These are phyloP conservation scores for Endocladia muricata DNA, from an alignment of 31 red algal genomes.

Conservation along the genomic window DNA sequence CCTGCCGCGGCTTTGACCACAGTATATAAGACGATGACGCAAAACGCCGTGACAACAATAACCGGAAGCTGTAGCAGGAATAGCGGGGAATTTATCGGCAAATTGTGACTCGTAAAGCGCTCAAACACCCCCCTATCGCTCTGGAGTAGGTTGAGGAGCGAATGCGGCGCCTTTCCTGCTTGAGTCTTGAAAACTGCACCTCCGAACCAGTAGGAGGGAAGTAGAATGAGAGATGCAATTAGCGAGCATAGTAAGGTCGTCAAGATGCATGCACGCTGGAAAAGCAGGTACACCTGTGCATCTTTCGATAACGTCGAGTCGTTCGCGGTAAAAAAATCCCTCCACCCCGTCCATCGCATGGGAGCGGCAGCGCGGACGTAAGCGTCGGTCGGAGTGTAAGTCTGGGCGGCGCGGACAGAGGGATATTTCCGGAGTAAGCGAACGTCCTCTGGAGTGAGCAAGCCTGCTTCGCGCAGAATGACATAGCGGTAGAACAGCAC, in stretches of 20 bases:
- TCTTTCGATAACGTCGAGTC: conserved; percentile 56
- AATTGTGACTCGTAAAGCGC: conserved; percentile 70
- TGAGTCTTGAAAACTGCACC: conserved; percentile 51
- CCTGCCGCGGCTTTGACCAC: conserved; percentile 59
- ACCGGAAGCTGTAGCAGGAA: conserved; percentile 63
- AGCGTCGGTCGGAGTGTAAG: conserved; percentile 61
- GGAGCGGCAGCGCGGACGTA: conserved; percentile 61
- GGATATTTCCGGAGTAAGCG: conserved; percentile 54
- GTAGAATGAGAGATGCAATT: conserved; percentile 47
- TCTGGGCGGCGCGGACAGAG: conserved; percentile 39
- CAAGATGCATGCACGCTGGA: conserved; percentile 74
- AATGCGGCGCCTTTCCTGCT: conserved; percentile 30
- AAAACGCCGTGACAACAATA: conserved; percentile 41
- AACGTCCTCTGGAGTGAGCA: conserved; percentile 46
- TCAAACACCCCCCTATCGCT: conserved; percentile 69
- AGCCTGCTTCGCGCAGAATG: conserved; percentile 53
- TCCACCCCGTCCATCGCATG: conserved; percentile 65
- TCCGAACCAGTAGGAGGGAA: conserved; percentile 79
- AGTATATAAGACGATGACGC: conserved; percentile 58
- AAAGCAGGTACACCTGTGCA: conserved; percentile 83
- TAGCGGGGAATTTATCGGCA: conserved; percentile 46
- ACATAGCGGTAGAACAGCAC: conserved; percentile 76
- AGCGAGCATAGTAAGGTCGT: conserved; percentile 44
- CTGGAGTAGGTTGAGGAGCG: conserved; percentile 28
- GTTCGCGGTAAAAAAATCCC: conserved; percentile 41